Percentiles rank a stretch among this genome's conserved stretches.
These are phyloP conservation scores for Teratosphaeria pseudoeucalypti DNA, from an alignment of 2,329 filamentous ascomycete genomes.

Conservation along the genomic window DNA sequence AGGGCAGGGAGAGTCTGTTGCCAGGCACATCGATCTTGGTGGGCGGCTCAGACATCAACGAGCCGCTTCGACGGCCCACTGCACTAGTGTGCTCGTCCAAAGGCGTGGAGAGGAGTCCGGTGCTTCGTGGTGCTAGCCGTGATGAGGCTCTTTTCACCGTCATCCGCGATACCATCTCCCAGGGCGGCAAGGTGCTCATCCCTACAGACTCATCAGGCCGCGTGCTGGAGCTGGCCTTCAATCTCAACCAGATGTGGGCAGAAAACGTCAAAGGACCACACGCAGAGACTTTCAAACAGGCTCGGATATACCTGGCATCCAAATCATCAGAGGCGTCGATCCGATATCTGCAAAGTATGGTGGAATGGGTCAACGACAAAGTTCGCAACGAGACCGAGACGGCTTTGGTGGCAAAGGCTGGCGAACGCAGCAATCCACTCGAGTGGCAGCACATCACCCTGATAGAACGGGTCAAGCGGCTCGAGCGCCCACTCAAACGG, in stretches of 20 bases:
- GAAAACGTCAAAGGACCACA: constrained; percentile 29
- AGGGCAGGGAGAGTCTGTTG: constrained; percentile 90
- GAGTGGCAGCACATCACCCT: constrained; percentile 80
- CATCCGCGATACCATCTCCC: constrained; percentile 64
- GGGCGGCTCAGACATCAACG: constrained; percentile 80
- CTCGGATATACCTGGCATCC: constrained; percentile 69
- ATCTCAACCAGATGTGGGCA: constrained; percentile 87
- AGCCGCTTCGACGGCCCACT: constrained; percentile 85
- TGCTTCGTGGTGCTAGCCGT: constrained; percentile 59
- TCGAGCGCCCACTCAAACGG: constrained; percentile 56
- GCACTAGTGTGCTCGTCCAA: constrained; percentile 86
- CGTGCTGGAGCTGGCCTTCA: constrained; percentile 80
- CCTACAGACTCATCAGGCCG: constrained; percentile 93
- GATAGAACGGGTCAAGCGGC: constrained; percentile 69
- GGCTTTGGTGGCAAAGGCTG: constrained; percentile 26
- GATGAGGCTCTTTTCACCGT: constrained; percentile 79
- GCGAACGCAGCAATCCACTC: constrained; percentile 58
- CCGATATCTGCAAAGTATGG: constrained; percentile 84
- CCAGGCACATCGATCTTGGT: constrained; percentile 87
- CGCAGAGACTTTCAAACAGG: constrained; percentile 39
- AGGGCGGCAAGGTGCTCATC: constrained; percentile 83
- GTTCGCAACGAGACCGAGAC: constrained; percentile 65
- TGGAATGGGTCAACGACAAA: constrained; percentile 98
- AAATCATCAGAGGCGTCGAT: constrained; percentile 80
- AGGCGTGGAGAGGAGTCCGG: constrained; percentile 60